Percentiles rank a stretch among this genome's conserved stretches.
These are phyloP conservation scores for Umbellularia californica DNA, from an alignment of 164 flowering plant species.

Conservation along the genomic window DNA sequence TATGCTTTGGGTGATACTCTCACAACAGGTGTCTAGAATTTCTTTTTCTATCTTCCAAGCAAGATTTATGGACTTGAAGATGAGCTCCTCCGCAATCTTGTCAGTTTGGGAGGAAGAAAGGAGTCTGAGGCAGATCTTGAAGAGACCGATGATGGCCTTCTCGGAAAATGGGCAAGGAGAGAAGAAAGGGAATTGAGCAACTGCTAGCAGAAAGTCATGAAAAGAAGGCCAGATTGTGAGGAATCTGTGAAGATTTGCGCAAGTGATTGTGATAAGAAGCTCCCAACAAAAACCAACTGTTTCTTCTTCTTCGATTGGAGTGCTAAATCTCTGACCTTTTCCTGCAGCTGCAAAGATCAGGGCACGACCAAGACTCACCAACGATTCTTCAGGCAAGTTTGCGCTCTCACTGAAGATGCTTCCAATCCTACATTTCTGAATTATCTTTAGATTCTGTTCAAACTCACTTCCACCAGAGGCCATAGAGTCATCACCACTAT, in stretches of 20 bases:
- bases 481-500: constrained; percentile 56
- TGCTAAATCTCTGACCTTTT: constrained; percentile 87
- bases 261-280: constrained; percentile 38
- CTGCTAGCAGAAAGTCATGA: constrained; percentile 58
- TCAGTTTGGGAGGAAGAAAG: constrained; percentile 40
- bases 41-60: constrained; percentile 87
- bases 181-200: constrained; percentile 72
- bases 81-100: constrained; percentile 53
- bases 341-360: constrained; percentile 86
- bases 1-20: constrained; percentile 41
- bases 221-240: constrained; percentile 63
- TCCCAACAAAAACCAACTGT: constrained; percentile 88
- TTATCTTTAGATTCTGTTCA: constrained; percentile 72
- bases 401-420: constrained; percentile 58
- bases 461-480: constrained; percentile 53
- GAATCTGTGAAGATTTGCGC: constrained; percentile 51
- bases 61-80: constrained; percentile 75
- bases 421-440: constrained; percentile 74
- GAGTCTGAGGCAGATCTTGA: constrained; percentile 52
- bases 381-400: constrained; percentile 46
- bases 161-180: constrained; percentile 84
- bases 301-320: constrained; percentile 85
- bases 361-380: constrained; percentile 70
- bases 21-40: constrained; percentile 62
- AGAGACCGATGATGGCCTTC: constrained; percentile 55